Percentiles rank a stretch among this genome's conserved stretches.
Conservation (phyloP, 2,329 filamentous ascomycete species). For the Colletotrichum tofieldiae region DNA sequence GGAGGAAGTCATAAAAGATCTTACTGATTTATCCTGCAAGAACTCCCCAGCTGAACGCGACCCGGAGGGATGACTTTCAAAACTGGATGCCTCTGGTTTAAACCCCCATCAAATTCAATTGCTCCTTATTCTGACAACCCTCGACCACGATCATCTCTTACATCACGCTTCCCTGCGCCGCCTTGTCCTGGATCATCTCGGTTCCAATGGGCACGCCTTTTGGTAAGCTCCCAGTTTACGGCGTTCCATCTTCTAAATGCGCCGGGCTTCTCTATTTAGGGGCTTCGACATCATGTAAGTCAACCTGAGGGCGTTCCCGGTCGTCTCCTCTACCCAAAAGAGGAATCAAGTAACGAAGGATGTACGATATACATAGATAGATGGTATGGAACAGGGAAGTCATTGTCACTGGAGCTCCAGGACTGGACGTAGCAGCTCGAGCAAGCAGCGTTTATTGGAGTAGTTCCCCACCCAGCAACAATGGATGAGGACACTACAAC, state of each 20-base stretch:
- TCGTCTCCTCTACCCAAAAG: not conserved
- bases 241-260: not conserved
- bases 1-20: too few species aligned
- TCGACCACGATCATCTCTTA: not conserved
- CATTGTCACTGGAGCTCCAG: constrained; percentile 21
- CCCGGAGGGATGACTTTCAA: too few species aligned
- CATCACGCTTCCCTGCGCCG: not conserved
- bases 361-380: not conserved
- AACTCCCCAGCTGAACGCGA: too few species aligned
- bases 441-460: constrained; percentile 14
- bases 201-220: not conserved
- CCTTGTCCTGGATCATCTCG: not conserved
- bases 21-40: too few species aligned
- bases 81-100: too few species aligned
- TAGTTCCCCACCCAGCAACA: constrained; percentile 17
- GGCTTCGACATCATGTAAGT: not conserved
- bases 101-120: too few species aligned
- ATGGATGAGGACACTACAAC: constrained; percentile 11
- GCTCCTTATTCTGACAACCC: not conserved
- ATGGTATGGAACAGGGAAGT: constrained; percentile 5
- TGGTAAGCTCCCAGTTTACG: not conserved
- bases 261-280: not conserved
- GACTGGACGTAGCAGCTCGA: constrained; percentile 1
- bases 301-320: not conserved
- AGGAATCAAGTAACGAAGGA: not conserved